A percentile compares a stretch with the other conserved stretches of the same genome.
Evolutionary conservation across 495 filamentous ascomycete genomes (phyloP).

Genomic region (Penicillium manginii): DNA sequence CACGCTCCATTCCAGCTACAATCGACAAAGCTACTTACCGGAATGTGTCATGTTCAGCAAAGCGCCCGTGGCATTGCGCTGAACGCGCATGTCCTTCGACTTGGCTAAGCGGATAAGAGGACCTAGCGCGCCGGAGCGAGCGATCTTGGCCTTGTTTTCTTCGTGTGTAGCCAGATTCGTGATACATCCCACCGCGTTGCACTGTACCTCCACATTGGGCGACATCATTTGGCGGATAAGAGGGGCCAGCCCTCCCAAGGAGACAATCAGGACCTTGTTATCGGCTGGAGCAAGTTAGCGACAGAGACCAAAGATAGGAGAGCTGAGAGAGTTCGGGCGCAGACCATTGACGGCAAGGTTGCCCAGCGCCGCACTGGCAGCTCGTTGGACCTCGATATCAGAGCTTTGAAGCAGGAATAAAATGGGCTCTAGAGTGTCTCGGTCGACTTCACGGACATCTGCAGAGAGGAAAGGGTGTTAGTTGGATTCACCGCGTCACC

Average conservation of each 20-base stretch:
- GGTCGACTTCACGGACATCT: conserved; percentile 97
- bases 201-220: conserved; percentile 98
- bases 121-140: conserved; percentile 87
- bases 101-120: conserved; percentile 91
- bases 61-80: conserved; percentile 95
- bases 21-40: conserved; percentile 56
- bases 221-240: conserved; percentile 99
- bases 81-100: conserved; percentile 98
- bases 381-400: conserved; percentile 96
- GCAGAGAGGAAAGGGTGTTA: conserved; percentile 15
- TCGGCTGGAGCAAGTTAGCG: conserved; percentile 72
- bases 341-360: conserved; percentile 96
- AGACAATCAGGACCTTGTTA: conserved; percentile 96
- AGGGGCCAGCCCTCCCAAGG: conserved; percentile 85
- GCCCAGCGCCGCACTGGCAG: conserved; percentile 92
- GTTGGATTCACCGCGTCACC: conserved; percentile 14
- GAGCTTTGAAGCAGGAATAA: conserved; percentile 91
- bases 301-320: neutral
- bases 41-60: conserved; percentile 99
- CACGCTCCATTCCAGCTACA: conserved; percentile 24
- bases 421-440: conserved; percentile 93
- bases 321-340: neutral
- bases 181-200: conserved; percentile 98
- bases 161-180: conserved; percentile 98
- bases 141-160: conserved; percentile 99